Conservation (phyloP, 1,284 basidiomycete species). For the Athelia sp. region DNA sequence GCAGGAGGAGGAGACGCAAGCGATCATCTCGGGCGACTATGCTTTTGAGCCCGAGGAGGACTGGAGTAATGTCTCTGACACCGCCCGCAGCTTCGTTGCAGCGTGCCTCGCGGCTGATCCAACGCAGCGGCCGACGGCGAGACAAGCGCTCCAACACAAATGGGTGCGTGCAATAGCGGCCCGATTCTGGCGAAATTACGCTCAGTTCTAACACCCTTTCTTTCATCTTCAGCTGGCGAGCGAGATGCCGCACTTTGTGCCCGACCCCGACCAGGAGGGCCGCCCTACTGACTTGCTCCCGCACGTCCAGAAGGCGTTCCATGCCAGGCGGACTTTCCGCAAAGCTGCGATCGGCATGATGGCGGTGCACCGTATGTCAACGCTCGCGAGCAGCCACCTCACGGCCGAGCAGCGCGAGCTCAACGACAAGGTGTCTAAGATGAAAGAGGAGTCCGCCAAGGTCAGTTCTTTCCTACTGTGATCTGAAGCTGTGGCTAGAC, state of each 20-base stretch:
- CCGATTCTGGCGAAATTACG: no score
- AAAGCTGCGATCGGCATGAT: conserved; percentile 84
- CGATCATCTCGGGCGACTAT: conserved; percentile 89
- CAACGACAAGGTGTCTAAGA: conserved; percentile 59
- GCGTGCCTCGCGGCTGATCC: conserved; percentile 85
- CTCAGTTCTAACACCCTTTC: no score
- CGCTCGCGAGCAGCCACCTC: conserved; percentile 35
- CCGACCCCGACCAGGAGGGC: conserved; percentile 54
- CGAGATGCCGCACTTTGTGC: conserved; percentile 64
- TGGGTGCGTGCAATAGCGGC: conserved; percentile 16
- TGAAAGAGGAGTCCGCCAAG: conserved; percentile 80
- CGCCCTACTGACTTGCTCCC: conserved; percentile 81
- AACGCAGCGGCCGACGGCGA: conserved; percentile 69
- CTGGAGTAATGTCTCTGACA: conserved; percentile 80
- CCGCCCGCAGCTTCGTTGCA: conserved; percentile 78
- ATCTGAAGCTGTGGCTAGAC: not conserved
- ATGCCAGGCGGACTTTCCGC: conserved; percentile 72
- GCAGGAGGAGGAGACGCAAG: conserved; percentile 87
- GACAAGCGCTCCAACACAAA: conserved; percentile 65
- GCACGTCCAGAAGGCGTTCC: conserved; percentile 83
- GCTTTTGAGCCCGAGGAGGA: conserved; percentile 88
- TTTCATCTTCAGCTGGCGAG: conserved; percentile 47
- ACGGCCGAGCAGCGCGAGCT: conserved; percentile 46
- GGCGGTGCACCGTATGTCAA: conserved; percentile 76
- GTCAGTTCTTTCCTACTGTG: conserved; percentile 20